phyloP scores from a whole-genome alignment of 2,329 filamentous ascomycete species.

The Aspergillus sp. region DNA sequence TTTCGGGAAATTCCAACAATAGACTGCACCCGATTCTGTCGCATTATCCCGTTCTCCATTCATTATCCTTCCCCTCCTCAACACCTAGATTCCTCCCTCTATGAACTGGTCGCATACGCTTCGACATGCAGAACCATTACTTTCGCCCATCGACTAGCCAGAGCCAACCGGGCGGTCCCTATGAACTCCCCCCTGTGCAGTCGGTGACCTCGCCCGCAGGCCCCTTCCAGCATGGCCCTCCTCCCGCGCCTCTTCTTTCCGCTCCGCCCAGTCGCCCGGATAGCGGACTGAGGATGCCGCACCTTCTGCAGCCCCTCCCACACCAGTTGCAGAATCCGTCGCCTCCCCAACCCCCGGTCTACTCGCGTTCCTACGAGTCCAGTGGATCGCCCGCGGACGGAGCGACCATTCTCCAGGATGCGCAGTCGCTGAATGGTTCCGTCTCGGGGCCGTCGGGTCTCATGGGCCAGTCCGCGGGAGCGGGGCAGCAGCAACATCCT shows the following conservation, averaged over 20 bases:
- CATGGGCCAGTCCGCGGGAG: conserved; percentile 37
- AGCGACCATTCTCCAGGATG: conserved; percentile 35
- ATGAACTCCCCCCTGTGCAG: conserved; percentile 37
- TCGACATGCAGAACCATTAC: conserved; percentile 34
- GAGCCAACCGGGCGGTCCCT: conserved; percentile 23
- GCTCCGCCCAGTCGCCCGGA: conserved; percentile 38
- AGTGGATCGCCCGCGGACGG: conserved; percentile 40
- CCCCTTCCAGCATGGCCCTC: conserved; percentile 23
- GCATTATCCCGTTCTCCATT: not conserved
- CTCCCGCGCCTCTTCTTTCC: conserved; percentile 31
- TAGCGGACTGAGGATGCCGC: conserved; percentile 42
- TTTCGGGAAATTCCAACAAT: no score
- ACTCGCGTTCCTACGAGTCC: conserved; percentile 41
- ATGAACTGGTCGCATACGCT: conserved; percentile 18
- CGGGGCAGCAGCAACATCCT: conserved; percentile 57
- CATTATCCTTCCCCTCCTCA: not conserved
- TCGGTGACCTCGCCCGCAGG: conserved; percentile 33
- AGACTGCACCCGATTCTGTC: not conserved
- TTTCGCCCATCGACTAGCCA: conserved; percentile 28
- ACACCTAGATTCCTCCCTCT: conserved; percentile 2
- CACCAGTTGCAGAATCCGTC: conserved; percentile 23
- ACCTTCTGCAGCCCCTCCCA: conserved; percentile 38
- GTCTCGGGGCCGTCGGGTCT: conserved; percentile 35
- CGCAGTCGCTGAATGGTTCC: conserved; percentile 37
- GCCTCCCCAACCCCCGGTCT: conserved; percentile 27